These are phyloP conservation scores for Podaxis sp. DNA, from an alignment of 768 basidiomycete species.

Conservation along the genomic window DNA sequence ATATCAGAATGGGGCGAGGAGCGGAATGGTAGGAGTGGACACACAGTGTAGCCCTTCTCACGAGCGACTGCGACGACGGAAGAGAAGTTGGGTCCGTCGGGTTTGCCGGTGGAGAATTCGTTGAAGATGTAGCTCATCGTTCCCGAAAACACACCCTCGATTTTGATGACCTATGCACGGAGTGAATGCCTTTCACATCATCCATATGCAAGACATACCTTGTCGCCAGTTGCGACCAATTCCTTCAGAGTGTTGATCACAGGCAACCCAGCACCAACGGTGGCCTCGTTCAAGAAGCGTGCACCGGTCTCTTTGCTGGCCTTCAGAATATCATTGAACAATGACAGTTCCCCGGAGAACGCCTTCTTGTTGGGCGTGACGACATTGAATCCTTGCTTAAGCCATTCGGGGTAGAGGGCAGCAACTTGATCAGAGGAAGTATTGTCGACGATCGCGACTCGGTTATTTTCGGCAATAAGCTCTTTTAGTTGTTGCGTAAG, in stretches of 20 bases:
- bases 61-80: constrained; percentile 86
- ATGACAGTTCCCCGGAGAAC: constrained; percentile 65
- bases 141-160: constrained; percentile 97
- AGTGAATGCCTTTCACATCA: neutral
- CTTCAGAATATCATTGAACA: constrained; percentile 69
- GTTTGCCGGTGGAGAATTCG: constrained; percentile 75
- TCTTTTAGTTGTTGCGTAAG: constrained; percentile 47
- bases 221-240: constrained; percentile 88
- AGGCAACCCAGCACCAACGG: constrained; percentile 95
- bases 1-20: neutral
- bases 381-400: constrained; percentile 78
- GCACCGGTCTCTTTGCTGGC: constrained; percentile 61
- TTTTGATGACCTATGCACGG: constrained; percentile 65
- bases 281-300: constrained; percentile 82
- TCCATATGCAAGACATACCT: constrained; percentile 43
- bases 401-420: constrained; percentile 74
- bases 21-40: constrained; percentile 17
- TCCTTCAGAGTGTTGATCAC: constrained; percentile 92
- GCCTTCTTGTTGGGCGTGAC: constrained; percentile 99
- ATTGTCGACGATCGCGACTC: constrained; percentile 84
- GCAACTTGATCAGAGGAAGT: constrained; percentile 87
- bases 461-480: constrained; percentile 46
- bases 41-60: constrained; percentile 92
- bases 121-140: constrained; percentile 99
- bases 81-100: constrained; percentile 78